Evolutionary conservation across 805 yeast species (phyloP), one percentile per base, ranked within the genome.

Genomic region (Candida namnaoensis): DNA sequence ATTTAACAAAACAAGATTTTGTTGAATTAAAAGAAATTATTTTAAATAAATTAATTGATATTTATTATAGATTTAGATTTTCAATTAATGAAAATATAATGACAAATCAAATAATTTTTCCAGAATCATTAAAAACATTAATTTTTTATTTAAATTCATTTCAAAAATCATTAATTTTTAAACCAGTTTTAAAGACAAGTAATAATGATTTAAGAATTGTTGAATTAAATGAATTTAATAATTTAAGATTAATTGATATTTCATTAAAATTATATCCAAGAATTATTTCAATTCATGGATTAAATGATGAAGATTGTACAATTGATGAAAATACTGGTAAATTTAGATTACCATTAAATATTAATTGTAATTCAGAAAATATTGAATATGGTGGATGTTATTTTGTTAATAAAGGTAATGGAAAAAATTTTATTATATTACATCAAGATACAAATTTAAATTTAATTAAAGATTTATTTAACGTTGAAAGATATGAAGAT

Each of bases 241-340:
- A 71, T 7, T 66, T 75, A 57, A 73, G 83, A 4, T 57, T 82
- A 13, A 78, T 74, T 23, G 69, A 70, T 39, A 64, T 90, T 19
- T 64, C 79, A 23, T 74, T 73, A 44, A 79, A 77, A 46, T 67
- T 93, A 34, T 93, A 90, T 54, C 98, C 99, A 1, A 78, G 83
- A 10, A 66, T 91, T 42, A 69, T 84, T 30, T 85, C 84, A 34
- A 59, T 91, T 25, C 95, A 88, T 57, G 69, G 74, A 4, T 60
- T 86, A 44, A 62, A 62, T 3, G 82, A 74, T 9, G 65, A 64
- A 1, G 95, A 86, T 46, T 78, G 79, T 36, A 65, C 66, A 6
- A 62, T 55, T 41, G 74, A 73, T 47, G 61, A 62, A 37, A 66
- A 15, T 51, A 59, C 48, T 49, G 72, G 56, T 41, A 51, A 60